phyloP scores from a whole-genome alignment of 1,284 basidiomycete species.

The Cystobasidiaceae sp. region DNA sequence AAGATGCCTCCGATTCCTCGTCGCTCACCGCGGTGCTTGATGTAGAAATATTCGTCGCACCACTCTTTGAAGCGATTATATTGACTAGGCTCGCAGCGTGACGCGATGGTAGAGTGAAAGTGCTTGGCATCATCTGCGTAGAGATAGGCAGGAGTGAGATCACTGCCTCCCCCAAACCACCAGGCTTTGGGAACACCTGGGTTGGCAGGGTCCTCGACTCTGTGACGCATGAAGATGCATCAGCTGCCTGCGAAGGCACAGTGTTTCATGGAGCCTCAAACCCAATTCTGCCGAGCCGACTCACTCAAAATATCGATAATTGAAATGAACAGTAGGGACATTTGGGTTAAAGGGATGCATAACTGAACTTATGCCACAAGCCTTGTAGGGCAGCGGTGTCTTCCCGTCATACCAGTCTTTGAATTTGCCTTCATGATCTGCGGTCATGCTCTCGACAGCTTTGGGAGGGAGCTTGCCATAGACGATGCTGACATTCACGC shows the following conservation, averaged over 20 bases:
- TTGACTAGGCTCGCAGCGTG: constrained; percentile 61
- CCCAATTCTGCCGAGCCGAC: no score
- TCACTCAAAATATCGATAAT: constrained; percentile 93
- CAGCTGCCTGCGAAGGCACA: no score
- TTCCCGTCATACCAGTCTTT: constrained; percentile 55
- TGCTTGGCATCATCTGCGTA: constrained; percentile 79
- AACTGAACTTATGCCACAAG: constrained; percentile 83
- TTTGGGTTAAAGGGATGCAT: constrained; percentile 86
- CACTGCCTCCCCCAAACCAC: constrained; percentile 99
- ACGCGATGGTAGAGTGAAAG: constrained; percentile 77
- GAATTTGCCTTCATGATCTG: constrained; percentile 66
- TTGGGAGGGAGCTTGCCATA: constrained; percentile 80
- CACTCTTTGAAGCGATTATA: constrained; percentile 84
- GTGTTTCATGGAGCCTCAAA: no score
- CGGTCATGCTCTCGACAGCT: constrained; percentile 89
- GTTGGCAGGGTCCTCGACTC: constrained; percentile 34
- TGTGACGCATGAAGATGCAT: no score
- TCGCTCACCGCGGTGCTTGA: constrained; percentile 80
- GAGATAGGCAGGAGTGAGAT: constrained; percentile 90
- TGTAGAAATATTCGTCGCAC: constrained; percentile 97
- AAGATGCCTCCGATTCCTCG: constrained; percentile 94
- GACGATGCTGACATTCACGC: constrained; percentile 91
- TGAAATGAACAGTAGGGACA: constrained; percentile 67
- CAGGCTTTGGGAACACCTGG: constrained; percentile 58
- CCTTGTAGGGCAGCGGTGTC: constrained; percentile 78